These are phyloP conservation scores for Parathielavia appendiculata DNA, from an alignment of 495 filamentous ascomycete species.

Conservation along the genomic window DNA sequence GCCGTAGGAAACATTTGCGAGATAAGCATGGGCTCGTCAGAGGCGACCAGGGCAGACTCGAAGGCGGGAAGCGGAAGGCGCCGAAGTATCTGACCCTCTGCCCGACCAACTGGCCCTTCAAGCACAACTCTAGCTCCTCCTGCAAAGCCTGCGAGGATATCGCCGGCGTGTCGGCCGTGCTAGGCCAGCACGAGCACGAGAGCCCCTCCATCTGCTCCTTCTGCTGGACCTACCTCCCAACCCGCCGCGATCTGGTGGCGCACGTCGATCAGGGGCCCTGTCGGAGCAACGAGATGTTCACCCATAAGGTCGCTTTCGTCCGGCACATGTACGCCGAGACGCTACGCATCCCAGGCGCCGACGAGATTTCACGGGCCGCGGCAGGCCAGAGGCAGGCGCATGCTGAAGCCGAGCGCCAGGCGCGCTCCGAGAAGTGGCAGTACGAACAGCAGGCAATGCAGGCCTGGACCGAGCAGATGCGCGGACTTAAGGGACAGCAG, in stretches of 20 bases:
- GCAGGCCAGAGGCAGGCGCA: slow-evolving; percentile 1
- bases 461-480: too few species aligned
- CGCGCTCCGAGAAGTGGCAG: slow-evolving; percentile 8
- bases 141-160: slow-evolving; percentile 8
- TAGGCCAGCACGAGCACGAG: slow-evolving; percentile 10
- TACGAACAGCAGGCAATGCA: background rate
- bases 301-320: slow-evolving; percentile 5
- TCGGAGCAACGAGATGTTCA: slow-evolving; percentile 12
- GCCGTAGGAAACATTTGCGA: slow-evolving; percentile 7
- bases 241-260: background rate
- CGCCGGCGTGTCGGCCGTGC: background rate
- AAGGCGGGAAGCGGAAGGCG: slow-evolving; percentile 3
- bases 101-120: slow-evolving; percentile 17
- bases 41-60: slow-evolving; percentile 12
- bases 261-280: slow-evolving; percentile 12
- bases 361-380: background rate
- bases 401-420: slow-evolving; percentile 6
- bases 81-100: slow-evolving; percentile 18
- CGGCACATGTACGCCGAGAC: slow-evolving; percentile 7
- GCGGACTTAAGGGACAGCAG: too few species aligned
- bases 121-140: background rate
- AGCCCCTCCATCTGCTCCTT: slow-evolving; percentile 14
- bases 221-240: slow-evolving; percentile 14
- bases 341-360: slow-evolving; percentile 6
- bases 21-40: slow-evolving; percentile 13